Conservation (phyloP, 805 yeast species). For the Wickerhamiella sergipiensis region DNA sequence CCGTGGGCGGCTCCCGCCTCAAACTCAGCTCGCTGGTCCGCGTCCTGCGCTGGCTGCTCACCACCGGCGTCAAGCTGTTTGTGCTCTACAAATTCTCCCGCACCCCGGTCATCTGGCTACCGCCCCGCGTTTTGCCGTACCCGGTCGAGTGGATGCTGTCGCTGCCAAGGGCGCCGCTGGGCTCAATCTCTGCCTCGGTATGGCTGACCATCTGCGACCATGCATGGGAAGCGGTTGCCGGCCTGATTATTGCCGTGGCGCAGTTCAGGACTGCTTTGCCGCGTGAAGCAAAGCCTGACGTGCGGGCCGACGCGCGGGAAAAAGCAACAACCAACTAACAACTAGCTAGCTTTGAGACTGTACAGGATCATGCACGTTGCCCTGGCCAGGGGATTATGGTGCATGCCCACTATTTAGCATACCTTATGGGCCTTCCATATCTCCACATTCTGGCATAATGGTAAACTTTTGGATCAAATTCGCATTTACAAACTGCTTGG, state of each 20-base stretch:
- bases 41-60: conserved; percentile 26
- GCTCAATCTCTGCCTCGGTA: conserved; percentile 45
- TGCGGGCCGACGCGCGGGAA: no score
- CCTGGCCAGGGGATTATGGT: no score
- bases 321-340: no score
- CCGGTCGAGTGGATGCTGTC: conserved; percentile 42
- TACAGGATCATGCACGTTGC: neutral
- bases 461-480: neutral
- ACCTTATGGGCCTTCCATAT: neutral
- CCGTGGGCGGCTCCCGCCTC: conserved; percentile 28
- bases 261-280: neutral
- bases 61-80: conserved; percentile 30
- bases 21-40: conserved; percentile 26
- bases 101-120: conserved; percentile 43
- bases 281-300: no score
- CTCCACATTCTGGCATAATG: neutral
- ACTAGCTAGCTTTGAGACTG: no score
- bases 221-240: neutral
- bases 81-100: conserved; percentile 42
- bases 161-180: conserved; percentile 49
- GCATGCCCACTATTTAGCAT: neutral
- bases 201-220: conserved; percentile 30
- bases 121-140: conserved; percentile 42
- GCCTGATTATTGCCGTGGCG: neutral
- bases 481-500: neutral